Evolutionary conservation across 2,329 filamentous ascomycete genomes (phyloP), one percentile per base, ranked within the genome.

Genomic region (Triangularia verruculosa): DNA sequence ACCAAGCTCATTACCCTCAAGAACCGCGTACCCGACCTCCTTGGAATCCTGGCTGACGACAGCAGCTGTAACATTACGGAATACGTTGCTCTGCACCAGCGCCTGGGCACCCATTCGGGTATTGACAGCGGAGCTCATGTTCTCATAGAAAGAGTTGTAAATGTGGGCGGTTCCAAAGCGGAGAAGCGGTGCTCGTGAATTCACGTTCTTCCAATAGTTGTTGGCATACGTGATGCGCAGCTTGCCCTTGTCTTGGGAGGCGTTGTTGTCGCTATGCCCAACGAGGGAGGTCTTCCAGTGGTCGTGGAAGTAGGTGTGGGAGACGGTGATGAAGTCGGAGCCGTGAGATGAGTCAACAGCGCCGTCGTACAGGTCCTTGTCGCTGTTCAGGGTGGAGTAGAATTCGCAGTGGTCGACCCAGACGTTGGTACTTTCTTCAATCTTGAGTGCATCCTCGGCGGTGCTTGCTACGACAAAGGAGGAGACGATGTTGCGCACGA

Each of bases 291-390:
- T 82, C 75, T 88, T 88, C 67, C 66, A 73, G 64, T 72, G 69
- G 67, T 89, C 77, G 67, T 78, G 77, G 64, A 78, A 68, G 67
- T 76, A 77, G 12, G 68, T 74, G 70, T 78, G 74, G 53, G 76
- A 78, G 65, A 84, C 72, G 63, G 82, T 89, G 63, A 89, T 74
- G 70, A 78, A 89, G 77, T 90, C 86, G 11, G 82, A 78, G 56
- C 79, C 88, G 75, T 89, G 87, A 57, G 83, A 88, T 58, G 82
- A 76, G 70, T 90, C 88, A 57, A 87, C 76, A 1, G 90, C 82
- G 32, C 88, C 88, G 63, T 90, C 88, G 72, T 88, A 90, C 77
- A 83, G 88, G 78, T 91, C 86, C 78, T 90, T 90, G 78, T 81
- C 85, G 72, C 84, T 78, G 69, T 81, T 77, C 34, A 73, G 72